Conservation (phyloP, 768 basidiomycete genomes). For the Suillus sp. region DNA sequence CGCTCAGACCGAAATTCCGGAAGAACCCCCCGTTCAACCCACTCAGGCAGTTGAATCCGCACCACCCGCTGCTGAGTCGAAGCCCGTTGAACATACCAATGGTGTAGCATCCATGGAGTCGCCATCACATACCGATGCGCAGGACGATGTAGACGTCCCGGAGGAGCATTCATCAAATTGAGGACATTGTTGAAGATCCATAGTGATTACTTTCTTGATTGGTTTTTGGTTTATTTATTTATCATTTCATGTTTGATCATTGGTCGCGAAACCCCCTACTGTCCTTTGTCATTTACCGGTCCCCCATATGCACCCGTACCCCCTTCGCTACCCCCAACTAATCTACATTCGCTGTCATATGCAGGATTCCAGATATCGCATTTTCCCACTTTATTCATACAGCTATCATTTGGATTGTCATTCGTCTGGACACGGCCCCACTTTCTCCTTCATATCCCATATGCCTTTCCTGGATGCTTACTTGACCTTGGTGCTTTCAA, state of each 20-base stretch:
- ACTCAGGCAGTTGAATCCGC: background rate
- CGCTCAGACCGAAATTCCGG: background rate
- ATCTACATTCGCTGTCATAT: constrained; percentile 18
- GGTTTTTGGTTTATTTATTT: background rate
- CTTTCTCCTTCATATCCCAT: constrained; percentile 2
- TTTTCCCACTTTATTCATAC: constrained; percentile 12
- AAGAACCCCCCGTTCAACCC: background rate
- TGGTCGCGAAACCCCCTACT: constrained; percentile 12
- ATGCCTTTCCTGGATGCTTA: constrained; percentile 14
- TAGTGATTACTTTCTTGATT: background rate
- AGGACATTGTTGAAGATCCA: constrained; percentile 8
- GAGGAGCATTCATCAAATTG: background rate
- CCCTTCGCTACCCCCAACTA: constrained; percentile 14
- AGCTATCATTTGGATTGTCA: constrained; percentile 15
- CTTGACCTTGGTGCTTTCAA: constrained; percentile 50
- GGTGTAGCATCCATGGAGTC: background rate
- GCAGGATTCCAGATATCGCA: constrained; percentile 20
- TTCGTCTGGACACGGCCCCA: background rate
- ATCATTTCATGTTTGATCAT: constrained; percentile 3
- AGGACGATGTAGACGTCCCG: background rate
- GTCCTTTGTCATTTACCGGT: constrained; percentile 13
- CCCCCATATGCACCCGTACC: constrained; percentile 11
- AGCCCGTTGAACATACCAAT: constrained; percentile 1
- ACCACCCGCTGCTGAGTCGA: background rate
- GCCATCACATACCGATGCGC: background rate